Base-by-base conservation (phyloP, 306 rosid genomes). In the Vigna radiata region DNA sequence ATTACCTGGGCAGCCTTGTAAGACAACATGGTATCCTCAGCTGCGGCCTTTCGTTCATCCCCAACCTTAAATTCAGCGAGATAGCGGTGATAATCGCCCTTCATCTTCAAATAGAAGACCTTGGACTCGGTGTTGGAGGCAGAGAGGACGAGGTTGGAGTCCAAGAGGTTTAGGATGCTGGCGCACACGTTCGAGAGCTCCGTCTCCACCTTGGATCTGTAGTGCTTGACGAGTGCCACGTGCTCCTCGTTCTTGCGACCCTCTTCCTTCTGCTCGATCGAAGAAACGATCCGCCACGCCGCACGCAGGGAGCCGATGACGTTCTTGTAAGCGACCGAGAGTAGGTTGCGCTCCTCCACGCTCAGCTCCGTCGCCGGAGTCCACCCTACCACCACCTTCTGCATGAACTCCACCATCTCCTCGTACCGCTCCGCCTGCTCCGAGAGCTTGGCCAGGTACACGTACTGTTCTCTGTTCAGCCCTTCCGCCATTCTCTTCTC, bases 381-480 rank as follows among this genome's bases (percentile, higher is more conserved):
- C 18, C 84, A 79, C 6, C 78, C 76, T 0, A 83, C 77, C 1
- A 91, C 96, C 6, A 91, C 89, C 87, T 91, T 91, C 83, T 91
- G 88, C 96, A 91, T 89, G 85, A 91, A 91, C 46, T 88, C 88
- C 2, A 87, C 96, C 93, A 91, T 91, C 83, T 91, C 96, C 41
- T 91, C 96, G 47, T 91, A 91, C 4, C 96, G 73, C 73, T 91
- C 93, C 4, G 96, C 96, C 64, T 91, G 96, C 80, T 91, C 93
- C 5, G 96, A 86, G 0, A 91, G 87, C 81, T 89, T 91, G 1
- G 93, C 91, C 0, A 89, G 84, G 84, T 89, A 91, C 17, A 91
- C 90, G 73, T 87, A 86, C 59, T 91, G 90, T 2, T 89, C 91
- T 39, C 93, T 85, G 79, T 12, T 81, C 60, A 89, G 90, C 86